These are phyloP conservation scores for Zizania latifolia DNA, from an alignment of 176 grass and related monocot species.

Conservation along the genomic window DNA sequence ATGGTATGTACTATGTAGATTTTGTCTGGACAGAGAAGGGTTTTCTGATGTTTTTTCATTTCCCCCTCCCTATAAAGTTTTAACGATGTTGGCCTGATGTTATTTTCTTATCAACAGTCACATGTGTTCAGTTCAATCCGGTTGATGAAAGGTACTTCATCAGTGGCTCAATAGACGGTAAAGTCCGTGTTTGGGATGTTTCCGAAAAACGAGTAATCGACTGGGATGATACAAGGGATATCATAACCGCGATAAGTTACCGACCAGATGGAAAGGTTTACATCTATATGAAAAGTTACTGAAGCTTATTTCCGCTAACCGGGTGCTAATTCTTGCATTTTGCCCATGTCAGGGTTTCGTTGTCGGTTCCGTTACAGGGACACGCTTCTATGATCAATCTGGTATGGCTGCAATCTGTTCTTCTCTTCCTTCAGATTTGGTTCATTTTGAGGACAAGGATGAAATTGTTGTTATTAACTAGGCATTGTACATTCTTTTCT, in stretches of 20 bases:
- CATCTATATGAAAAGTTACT: not conserved
- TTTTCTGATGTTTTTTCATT: not conserved
- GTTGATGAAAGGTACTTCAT: conserved; percentile 55
- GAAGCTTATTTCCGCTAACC: not conserved
- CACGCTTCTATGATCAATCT: conserved; percentile 53
- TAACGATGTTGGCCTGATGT: not conserved
- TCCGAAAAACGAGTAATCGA: conserved; percentile 62
- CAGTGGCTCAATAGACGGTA: conserved; percentile 76
- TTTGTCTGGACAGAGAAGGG: too few relatives aligned
- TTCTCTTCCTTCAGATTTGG: not conserved
- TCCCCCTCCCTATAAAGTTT: not conserved
- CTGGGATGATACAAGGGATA: conserved; percentile 52
- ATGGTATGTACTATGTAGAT: conserved; percentile 55
- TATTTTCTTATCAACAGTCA: conserved; percentile 37
- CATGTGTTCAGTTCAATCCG: conserved; percentile 69
- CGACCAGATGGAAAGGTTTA: conserved; percentile 65
- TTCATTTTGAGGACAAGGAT: not conserved
- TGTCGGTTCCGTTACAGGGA: conserved; percentile 54
- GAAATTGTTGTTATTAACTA: not conserved
- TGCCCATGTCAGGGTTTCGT: conserved; percentile 45
- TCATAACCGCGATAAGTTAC: conserved; percentile 64
- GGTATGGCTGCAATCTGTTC: conserved; percentile 32
- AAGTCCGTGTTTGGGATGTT: conserved; percentile 72
- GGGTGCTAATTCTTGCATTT: not conserved
- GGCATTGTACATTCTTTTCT: not conserved